Base-by-base conservation (phyloP, 2,329 filamentous ascomycete genomes). In the Diaporthe nobilis region DNA sequence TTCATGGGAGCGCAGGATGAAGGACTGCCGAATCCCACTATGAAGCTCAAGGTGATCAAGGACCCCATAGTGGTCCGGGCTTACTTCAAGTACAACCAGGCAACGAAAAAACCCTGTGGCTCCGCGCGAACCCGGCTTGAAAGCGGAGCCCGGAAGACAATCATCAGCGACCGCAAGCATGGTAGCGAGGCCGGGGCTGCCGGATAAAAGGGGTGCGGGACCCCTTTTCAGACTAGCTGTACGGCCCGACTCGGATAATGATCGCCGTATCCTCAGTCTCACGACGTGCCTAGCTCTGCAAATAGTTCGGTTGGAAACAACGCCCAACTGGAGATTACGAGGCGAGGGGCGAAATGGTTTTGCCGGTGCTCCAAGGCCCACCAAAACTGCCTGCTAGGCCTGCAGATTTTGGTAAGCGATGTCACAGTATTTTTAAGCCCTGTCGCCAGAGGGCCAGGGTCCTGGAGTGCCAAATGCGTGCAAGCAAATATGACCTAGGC, bases 231-330 rank as follows among this genome's bases (percentile, higher is more conserved):
- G 65, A 55, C 65, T 70, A 55, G 65, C 34, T 70, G 65, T n/a
- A 70, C 65, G 65, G 65, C 65, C 65, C 49, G 65, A 70, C 31
- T 70, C 31, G 65, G 49, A 55, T 20, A 70, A 25, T 53, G 49
- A 70, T 70, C 65, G 49, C n/a, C 34, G 49, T 9, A n/a, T 34
- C 9, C 47, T 53, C 47, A 53, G 65, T 68, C 65, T 68, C 44
- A 68, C 31, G 34, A 53, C 34, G 8, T 42, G 15, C 65, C 65
- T 55, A 70, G 65, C 47, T 55, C 49, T 70, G 65, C 65, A 55
- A 70, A 70, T 70, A 70, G 65, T 55, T 28, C n/a, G 65, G 65
- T 70, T 39, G 65, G 65, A 70, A 42, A 70, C 65, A 55, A 22
- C 5, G 49, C 65, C 65, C 31, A 68, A 68, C 47, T 53, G 47